Base-by-base conservation (phyloP, 768 basidiomycete species). In the Filobasidium wieringae region DNA sequence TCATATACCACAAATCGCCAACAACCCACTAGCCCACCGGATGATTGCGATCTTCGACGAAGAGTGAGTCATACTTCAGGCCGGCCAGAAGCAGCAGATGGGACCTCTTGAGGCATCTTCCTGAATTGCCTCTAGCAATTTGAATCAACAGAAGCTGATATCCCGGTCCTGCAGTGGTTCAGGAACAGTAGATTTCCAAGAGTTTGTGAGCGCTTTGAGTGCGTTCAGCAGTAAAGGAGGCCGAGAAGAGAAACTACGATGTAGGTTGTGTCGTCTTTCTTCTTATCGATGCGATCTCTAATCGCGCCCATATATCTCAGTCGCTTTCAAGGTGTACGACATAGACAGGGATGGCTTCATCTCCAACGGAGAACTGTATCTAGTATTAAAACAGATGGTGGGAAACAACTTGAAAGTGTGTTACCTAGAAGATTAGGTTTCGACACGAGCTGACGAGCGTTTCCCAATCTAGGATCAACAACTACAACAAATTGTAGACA, bases 1-100 rank as follows among this genome's bases (percentile, higher is more conserved):
- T 60, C 90, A 91, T 78, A 95, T 99, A 80, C 95, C 95, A 0
- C 90, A 93, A 78, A 97, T 97, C 68, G 93, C 93, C 22, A 91
- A 88, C 57, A 99, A 97, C 74, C 95, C 95, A 0, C 78, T 99
- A 49, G 90, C 95, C 53, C 87, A 86, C 54, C 83, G 95, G 58
- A 90, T 99, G 91, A 97, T 99, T 69, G 95, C 95, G 52, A 97
- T 99, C 70, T 99, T 99, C 68, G 95, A 99, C 70, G 89, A 96
- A 76, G 92, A 97, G 93, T 97, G 66, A 75, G 89, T 82, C 1
- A 39, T 53, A 17, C 36, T 19, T 33, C 31, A 4, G 50, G 12
- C n/a, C 31, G 4, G 19, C 31, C 7, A 4, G 19, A 3, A 7
- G 49, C 1, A n/a, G 27, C 27, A 15, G 14, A 15, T 50, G 49